Percentiles rank a stretch among this genome's conserved stretches.
phyloP scores from a whole-genome alignment of 75 land plant species.

The Sequoia sempervirens region DNA sequence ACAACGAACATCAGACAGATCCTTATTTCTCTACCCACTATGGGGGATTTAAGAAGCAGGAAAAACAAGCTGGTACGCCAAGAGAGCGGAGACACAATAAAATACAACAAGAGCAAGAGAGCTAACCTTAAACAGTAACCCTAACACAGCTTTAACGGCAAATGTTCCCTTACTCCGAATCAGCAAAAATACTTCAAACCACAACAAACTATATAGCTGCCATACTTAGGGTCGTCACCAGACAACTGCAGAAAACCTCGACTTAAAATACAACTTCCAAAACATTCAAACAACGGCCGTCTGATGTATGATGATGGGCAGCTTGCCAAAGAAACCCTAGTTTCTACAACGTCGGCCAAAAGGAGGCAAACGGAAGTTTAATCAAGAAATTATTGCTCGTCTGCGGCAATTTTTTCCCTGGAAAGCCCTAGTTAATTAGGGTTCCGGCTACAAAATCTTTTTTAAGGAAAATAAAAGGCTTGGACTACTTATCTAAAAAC shows the following conservation, averaged over 20 bases:
- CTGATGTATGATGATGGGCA: not conserved
- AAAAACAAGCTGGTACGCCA: not conserved
- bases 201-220: not conserved
- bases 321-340: not conserved
- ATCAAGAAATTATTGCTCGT: not conserved
- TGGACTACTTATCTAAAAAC: not conserved
- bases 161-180: no score
- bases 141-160: no score
- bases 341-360: not conserved
- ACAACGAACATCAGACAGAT: no score
- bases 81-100: not conserved
- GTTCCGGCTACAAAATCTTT: not conserved
- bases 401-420: no score
- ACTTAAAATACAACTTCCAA: not conserved
- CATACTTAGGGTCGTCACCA: not conserved
- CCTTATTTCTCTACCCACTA: no score
- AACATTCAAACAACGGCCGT: not conserved
- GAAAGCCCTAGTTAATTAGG: not conserved
- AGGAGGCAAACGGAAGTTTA: not conserved
- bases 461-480: not conserved
- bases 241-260: not conserved
- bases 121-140: not conserved
- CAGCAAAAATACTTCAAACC: not conserved
- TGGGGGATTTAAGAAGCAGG: not conserved
- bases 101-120: not conserved